These are phyloP conservation scores for Bryum argenteum DNA, from an alignment of 225 moss, liverwort and hornwort species.

Conservation along the genomic window DNA sequence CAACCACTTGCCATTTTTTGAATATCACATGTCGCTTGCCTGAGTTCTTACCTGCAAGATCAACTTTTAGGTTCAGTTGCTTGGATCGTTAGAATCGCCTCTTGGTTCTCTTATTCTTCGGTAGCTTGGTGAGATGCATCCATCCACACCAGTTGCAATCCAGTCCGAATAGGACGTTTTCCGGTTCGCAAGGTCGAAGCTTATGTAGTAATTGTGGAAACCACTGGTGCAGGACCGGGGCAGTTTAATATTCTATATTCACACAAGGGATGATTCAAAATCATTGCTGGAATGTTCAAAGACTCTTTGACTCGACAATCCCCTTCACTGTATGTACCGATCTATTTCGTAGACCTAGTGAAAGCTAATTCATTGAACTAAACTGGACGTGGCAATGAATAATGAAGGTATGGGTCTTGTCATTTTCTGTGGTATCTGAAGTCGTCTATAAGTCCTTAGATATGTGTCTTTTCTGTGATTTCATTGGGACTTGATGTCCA, in stretches of 20 bases:
- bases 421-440: too few relatives aligned
- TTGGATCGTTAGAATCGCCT: background rate
- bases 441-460: too few relatives aligned
- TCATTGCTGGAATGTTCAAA: slow-evolving; percentile 9
- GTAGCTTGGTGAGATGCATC: slow-evolving; percentile 5
- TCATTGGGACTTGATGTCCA: too few relatives aligned
- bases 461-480: too few relatives aligned
- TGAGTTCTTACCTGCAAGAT: slow-evolving; percentile 9
- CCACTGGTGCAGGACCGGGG: slow-evolving; percentile 34
- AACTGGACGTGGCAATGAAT: too few relatives aligned
- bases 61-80: slow-evolving; percentile 5
- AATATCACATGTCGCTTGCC: slow-evolving; percentile 7
- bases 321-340: slow-evolving; percentile 5
- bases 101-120: slow-evolving; percentile 4
- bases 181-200: slow-evolving; percentile 9
- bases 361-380: slow-evolving; percentile 4
- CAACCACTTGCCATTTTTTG: slow-evolving; percentile 36
- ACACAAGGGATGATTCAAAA: slow-evolving; percentile 10
- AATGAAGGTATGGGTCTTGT: too few relatives aligned
- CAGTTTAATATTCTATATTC: slow-evolving; percentile 18
- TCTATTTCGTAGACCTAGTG: slow-evolving; percentile 20
- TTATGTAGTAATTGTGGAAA: slow-evolving; percentile 27
- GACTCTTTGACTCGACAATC: slow-evolving; percentile 15
- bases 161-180: slow-evolving; percentile 1
- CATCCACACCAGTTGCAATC: background rate